These are phyloP conservation scores for Solanum boliviense DNA, from an alignment of 257 asterid genomes.

Conservation along the genomic window DNA sequence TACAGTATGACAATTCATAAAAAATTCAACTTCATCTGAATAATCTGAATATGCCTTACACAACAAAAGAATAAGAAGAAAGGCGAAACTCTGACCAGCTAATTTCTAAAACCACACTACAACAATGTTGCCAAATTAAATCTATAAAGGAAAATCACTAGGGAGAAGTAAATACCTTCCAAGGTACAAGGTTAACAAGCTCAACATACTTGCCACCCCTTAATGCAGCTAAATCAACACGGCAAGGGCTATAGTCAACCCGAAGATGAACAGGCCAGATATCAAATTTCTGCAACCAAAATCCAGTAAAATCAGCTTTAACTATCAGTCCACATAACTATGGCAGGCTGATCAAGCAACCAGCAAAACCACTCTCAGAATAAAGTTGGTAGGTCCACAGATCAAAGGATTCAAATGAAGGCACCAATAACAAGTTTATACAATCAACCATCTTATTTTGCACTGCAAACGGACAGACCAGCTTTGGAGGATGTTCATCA, in stretches of 20 bases:
- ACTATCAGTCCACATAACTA: slow-evolving; percentile 1
- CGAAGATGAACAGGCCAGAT: slow-evolving; percentile 70
- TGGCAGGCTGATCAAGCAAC: not conserved
- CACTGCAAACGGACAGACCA: not conserved
- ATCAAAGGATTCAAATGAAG: not conserved
- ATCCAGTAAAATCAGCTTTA: slow-evolving; percentile 7
- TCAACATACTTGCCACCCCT: slow-evolving; percentile 97
- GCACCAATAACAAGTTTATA: not conserved
- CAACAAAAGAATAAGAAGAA: not conserved
- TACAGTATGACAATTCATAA: not conserved
- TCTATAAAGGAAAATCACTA: not conserved
- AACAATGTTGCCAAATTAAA: not conserved
- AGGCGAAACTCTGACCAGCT: not conserved
- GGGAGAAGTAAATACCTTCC: slow-evolving; percentile 63
- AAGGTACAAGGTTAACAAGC: slow-evolving; percentile 87
- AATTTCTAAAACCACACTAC: not conserved
- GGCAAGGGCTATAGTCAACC: slow-evolving; percentile 88
- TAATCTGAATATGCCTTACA: not conserved
- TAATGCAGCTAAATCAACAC: slow-evolving; percentile 81
- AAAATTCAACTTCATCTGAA: not conserved
- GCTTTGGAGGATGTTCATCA: not conserved
- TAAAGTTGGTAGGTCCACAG: not conserved
- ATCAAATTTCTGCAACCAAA: slow-evolving; percentile 79
- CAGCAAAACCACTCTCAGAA: not conserved
- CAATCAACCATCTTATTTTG: not conserved